These are phyloP conservation scores for Tulasnella sp. DNA, from an alignment of 768 basidiomycete species.

Conservation along the genomic window DNA sequence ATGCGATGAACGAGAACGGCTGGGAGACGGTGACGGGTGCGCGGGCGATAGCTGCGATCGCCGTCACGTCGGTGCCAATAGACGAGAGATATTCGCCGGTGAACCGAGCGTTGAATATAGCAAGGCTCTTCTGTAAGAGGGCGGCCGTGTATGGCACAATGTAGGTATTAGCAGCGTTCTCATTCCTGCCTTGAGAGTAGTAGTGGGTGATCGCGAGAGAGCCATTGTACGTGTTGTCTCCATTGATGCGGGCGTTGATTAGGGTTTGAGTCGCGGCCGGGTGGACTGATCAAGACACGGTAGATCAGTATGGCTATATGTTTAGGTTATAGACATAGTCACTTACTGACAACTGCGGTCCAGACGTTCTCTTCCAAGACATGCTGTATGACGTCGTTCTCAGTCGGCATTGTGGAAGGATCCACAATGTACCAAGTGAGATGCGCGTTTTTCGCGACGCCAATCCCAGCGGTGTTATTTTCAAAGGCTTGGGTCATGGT, in stretches of 20 bases:
- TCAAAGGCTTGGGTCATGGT: constrained; percentile 24
- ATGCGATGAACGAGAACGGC: constrained; percentile 26
- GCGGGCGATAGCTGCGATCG: constrained; percentile 7
- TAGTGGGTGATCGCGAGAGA: constrained; percentile 6
- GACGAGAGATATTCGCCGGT: constrained; percentile 19
- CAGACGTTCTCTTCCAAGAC: constrained; percentile 32
- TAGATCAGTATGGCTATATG: neutral
- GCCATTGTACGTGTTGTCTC: constrained; percentile 14
- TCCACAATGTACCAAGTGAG: constrained; percentile 15
- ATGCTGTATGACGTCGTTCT: constrained; percentile 26
- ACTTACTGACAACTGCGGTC: constrained; percentile 33
- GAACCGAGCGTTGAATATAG: neutral
- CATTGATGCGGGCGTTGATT: constrained; percentile 8
- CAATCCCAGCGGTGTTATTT: constrained; percentile 20
- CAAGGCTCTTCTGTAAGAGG: constrained; percentile 21
- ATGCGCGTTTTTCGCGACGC: neutral
- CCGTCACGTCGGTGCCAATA: neutral
- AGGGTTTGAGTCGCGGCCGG: constrained; percentile 13
- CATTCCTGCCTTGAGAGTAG: constrained; percentile 31
- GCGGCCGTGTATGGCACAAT: constrained; percentile 29
- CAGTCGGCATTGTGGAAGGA: constrained; percentile 21
- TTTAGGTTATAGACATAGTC: neutral
- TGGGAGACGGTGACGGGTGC: constrained; percentile 33
- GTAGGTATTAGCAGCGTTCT: constrained; percentile 32
- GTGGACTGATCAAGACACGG: constrained; percentile 1